Evolutionary conservation across 2,329 filamentous ascomycete species (phyloP).

Genomic region (Colletotrichum eremochloae): DNA sequence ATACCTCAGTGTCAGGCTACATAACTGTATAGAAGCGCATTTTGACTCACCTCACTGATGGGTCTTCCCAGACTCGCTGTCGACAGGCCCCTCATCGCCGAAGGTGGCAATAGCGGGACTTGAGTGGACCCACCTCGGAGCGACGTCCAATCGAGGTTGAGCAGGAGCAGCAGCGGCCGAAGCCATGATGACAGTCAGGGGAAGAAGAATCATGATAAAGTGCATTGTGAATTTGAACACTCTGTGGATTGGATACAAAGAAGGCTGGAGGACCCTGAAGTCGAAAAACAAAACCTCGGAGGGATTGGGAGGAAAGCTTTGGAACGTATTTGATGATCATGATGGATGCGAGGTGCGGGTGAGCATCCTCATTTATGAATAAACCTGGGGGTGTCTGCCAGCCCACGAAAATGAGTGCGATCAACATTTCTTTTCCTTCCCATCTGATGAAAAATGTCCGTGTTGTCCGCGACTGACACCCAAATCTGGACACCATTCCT

Average conservation of each 20-base stretch:
- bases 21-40: too few species aligned
- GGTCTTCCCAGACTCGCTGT: background rate
- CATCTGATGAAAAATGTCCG: too few species aligned
- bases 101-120: background rate
- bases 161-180: background rate
- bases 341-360: too few species aligned
- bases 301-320: background rate
- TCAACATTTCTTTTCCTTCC: too few species aligned
- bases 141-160: background rate
- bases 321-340: background rate
- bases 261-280: background rate
- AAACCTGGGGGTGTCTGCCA: too few species aligned
- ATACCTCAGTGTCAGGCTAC: background rate
- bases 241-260: background rate
- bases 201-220: background rate
- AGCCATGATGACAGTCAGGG: background rate
- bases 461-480: too few species aligned
- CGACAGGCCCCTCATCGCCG: background rate
- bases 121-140: background rate
- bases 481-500: too few species aligned
- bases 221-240: background rate
- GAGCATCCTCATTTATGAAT: too few species aligned
- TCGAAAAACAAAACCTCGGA: background rate
- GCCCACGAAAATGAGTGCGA: too few species aligned
- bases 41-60: background rate